These are phyloP conservation scores for Mariannaea sp. DNA, from an alignment of 2,329 filamentous ascomycete genomes.

Conservation along the genomic window DNA sequence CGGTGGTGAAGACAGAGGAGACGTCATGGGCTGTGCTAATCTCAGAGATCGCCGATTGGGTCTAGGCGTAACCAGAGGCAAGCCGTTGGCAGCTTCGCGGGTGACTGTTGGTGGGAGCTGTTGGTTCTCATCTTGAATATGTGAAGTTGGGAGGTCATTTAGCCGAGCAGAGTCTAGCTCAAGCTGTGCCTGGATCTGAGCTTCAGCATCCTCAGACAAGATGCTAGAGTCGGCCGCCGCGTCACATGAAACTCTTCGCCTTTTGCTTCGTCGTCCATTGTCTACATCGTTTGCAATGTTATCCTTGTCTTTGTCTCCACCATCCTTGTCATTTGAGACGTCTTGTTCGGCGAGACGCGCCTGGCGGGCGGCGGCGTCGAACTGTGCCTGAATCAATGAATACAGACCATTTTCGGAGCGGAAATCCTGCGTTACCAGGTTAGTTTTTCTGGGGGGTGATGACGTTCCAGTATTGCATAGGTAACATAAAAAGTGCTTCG, in stretches of 20 bases:
- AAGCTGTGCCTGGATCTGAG: conserved; percentile 33
- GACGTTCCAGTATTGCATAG: background rate
- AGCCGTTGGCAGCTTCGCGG: background rate
- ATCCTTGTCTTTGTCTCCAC: conserved; percentile 4
- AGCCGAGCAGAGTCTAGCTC: conserved; percentile 22
- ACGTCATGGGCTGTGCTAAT: conserved; percentile 36
- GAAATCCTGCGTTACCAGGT: conserved; percentile 64
- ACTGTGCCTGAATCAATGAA: conserved; percentile 71
- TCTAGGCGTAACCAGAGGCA: conserved; percentile 25
- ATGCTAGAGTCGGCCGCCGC: conserved; percentile 18
- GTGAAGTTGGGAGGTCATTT: conserved; percentile 12
- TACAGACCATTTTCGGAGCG: conserved; percentile 75
- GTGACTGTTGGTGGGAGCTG: conserved; percentile 3
- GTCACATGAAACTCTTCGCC: conserved; percentile 41
- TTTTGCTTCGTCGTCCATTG: conserved; percentile 39
- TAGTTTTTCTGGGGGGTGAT: conserved; percentile 21
- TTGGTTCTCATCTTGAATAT: conserved; percentile 24
- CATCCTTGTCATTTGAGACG: conserved; percentile 31
- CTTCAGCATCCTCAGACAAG: conserved; percentile 21
- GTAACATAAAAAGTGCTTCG: background rate
- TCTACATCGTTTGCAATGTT: conserved; percentile 19
- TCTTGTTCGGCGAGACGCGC: conserved; percentile 35
- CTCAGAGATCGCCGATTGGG: conserved; percentile 30
- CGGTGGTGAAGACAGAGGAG: conserved; percentile 47
- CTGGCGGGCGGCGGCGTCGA: conserved; percentile 57